Base-by-base conservation (phyloP, 2,329 filamentous ascomycete genomes). In the Arthroderma sp. region DNA sequence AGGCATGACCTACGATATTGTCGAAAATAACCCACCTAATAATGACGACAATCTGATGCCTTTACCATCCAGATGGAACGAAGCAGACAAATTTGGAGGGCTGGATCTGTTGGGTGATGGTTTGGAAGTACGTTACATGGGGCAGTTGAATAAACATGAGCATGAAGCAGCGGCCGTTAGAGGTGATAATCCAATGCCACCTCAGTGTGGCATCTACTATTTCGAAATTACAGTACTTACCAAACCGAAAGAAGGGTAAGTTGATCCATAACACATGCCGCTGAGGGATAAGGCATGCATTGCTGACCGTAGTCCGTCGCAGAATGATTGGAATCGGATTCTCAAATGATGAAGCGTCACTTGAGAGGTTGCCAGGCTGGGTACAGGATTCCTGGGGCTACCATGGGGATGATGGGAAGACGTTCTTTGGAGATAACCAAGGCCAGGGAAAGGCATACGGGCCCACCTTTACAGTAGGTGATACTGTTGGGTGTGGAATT, bases 201-300 rank as follows among this genome's bases (percentile, higher is more conserved):
- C 79, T 32, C 83, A 94, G 57, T 91, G 85, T 53, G 91, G 91
- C 1, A 82, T 98, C 48, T 98, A 94, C 63, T 98, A 98, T 62
- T 98, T 80, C 58, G 91, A 98, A 56, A 71, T 80, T 31, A 76
- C 75, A 6, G 74, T 86, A 40, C 61, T 80, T 42, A 75, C 77
- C 5, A 78, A 80, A 56, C 76, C 75, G 42, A 80, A 81, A 58
- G 81, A 84, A 54, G 77, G 77, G 77, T 80, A 69, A 51, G 73
- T 55, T 7, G 30, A 38, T 30, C 15, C 27, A 29, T 44, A 31
- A 11, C 37, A 22, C 15, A 22, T 22, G 15, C 15, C 15, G 15
- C 15, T 22, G 15, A 22, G 15, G 15, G 15, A 22, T 22, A 22
- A 22, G 15, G 15, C 15, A 22, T 22, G 15, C 15, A 22, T 22